phyloP scores from a whole-genome alignment of 176 grass and related monocot species.

The Phragmites australis region DNA sequence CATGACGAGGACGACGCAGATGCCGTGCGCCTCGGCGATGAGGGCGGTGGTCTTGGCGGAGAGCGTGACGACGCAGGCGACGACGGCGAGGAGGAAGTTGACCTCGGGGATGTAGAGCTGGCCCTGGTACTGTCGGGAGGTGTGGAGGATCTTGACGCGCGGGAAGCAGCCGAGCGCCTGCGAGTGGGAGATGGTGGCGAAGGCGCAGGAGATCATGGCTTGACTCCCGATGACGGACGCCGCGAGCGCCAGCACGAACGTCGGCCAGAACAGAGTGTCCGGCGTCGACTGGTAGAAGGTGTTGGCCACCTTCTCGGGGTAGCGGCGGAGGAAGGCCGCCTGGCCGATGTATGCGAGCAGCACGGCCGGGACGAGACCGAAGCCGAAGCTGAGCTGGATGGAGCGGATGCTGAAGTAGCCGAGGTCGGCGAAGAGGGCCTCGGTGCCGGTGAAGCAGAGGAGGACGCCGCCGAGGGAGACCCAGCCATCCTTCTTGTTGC shows the following conservation, averaged over 20 bases:
- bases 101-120: constrained; percentile 77
- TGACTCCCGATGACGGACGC: constrained; percentile 65
- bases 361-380: constrained; percentile 54
- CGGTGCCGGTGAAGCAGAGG: constrained; percentile 67
- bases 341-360: constrained; percentile 74
- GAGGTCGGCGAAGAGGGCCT: constrained; percentile 72
- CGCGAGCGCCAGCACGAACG: constrained; percentile 50
- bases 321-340: constrained; percentile 49
- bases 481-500: constrained; percentile 41
- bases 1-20: constrained; percentile 73
- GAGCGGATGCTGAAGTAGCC: constrained; percentile 69
- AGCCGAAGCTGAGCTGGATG: constrained; percentile 60
- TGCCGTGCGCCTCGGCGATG: constrained; percentile 73
- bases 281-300: constrained; percentile 69
- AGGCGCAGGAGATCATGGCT: constrained; percentile 75
- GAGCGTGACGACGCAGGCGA: constrained; percentile 50
- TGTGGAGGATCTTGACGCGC: constrained; percentile 54
- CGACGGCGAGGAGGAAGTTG: constrained; percentile 46
- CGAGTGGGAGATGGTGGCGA: constrained; percentile 63
- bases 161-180: constrained; percentile 71
- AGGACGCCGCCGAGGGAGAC: constrained; percentile 63
- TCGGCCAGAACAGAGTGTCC: constrained; percentile 46
- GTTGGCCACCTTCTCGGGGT: constrained; percentile 42
- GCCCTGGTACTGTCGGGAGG: constrained; percentile 55
- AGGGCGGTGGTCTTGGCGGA: constrained; percentile 40